Percentiles rank a stretch among this genome's conserved stretches.
Conservation (phyloP, 2,329 filamentous ascomycete species). For the Epichloe scottii region DNA sequence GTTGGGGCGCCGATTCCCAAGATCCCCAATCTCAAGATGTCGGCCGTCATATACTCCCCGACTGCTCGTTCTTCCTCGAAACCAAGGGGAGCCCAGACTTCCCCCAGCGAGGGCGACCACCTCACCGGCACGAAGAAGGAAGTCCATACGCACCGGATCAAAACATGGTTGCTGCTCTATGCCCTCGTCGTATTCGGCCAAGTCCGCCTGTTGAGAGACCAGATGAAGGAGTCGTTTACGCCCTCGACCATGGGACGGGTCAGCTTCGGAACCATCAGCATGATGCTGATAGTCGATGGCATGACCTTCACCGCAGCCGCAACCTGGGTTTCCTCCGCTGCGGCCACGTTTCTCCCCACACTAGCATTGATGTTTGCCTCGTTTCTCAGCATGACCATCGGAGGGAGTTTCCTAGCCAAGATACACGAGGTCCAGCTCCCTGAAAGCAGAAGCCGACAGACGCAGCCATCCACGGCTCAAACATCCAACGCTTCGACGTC, state of each 20-base stretch:
- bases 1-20: conserved; percentile 42
- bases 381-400: conserved; percentile 45
- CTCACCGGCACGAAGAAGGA: conserved; percentile 49
- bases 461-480: conserved; percentile 8
- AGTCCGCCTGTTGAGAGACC: conserved; percentile 46
- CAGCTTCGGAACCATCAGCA: conserved; percentile 49
- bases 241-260: conserved; percentile 55
- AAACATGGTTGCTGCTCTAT: conserved; percentile 45
- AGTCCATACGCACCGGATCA: conserved; percentile 41
- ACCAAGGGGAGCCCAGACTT: conserved; percentile 49
- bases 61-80: conserved; percentile 55
- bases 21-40: conserved; percentile 48
- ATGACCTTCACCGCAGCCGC: conserved; percentile 44
- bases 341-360: conserved; percentile 43
- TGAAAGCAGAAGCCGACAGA: conserved; percentile 41
- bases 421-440: conserved; percentile 45
- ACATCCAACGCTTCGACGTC: neutral
- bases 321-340: conserved; percentile 42
- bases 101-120: conserved; percentile 39
- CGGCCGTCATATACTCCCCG: conserved; percentile 54
- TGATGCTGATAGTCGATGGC: conserved; percentile 52
- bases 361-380: conserved; percentile 37
- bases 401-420: conserved; percentile 44
- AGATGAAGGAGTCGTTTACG: conserved; percentile 54
- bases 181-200: conserved; percentile 47